These are phyloP conservation scores for Aulographum hederae DNA, from an alignment of 2,329 filamentous ascomycete species.

Conservation along the genomic window DNA sequence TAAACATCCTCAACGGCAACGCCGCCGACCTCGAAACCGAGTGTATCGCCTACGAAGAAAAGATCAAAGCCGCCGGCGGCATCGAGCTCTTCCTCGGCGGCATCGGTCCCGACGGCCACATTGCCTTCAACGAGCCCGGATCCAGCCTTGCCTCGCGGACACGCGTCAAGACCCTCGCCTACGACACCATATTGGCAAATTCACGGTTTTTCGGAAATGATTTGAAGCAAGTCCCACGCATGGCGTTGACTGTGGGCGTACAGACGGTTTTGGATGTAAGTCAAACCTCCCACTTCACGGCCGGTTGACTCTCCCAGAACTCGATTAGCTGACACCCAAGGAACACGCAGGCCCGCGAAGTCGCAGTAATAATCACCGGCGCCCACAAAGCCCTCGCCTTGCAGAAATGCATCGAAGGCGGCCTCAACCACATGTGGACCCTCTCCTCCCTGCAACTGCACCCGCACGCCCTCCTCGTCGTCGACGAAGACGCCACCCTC, in stretches of 20 bases:
- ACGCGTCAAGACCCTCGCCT: conserved; percentile 70
- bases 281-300: conserved; percentile 1
- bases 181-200: conserved; percentile 75
- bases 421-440: conserved; percentile 84
- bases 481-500: conserved; percentile 51
- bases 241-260: conserved; percentile 72
- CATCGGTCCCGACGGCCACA: conserved; percentile 73
- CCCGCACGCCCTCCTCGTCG: conserved; percentile 64
- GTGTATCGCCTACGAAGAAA: conserved; percentile 61
- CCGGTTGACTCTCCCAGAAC: not conserved
- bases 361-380: conserved; percentile 67
- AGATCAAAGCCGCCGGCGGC: conserved; percentile 55
- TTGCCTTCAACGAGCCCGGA: conserved; percentile 81
- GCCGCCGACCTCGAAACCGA: conserved; percentile 57
- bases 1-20: conserved; percentile 72
- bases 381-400: conserved; percentile 66
- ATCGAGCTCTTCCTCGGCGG: conserved; percentile 77
- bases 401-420: conserved; percentile 57
- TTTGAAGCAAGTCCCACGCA: conserved; percentile 53
- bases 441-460: conserved; percentile 66
- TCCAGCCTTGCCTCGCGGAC: conserved; percentile 62
- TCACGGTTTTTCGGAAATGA: conserved; percentile 69
- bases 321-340: conserved; percentile 6
- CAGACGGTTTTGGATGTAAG: conserved; percentile 57
- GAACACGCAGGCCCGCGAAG: conserved; percentile 42